Evolutionary conservation across 1,284 basidiomycete species (phyloP).

Genomic region (Cryptococcus deneoformans): DNA sequence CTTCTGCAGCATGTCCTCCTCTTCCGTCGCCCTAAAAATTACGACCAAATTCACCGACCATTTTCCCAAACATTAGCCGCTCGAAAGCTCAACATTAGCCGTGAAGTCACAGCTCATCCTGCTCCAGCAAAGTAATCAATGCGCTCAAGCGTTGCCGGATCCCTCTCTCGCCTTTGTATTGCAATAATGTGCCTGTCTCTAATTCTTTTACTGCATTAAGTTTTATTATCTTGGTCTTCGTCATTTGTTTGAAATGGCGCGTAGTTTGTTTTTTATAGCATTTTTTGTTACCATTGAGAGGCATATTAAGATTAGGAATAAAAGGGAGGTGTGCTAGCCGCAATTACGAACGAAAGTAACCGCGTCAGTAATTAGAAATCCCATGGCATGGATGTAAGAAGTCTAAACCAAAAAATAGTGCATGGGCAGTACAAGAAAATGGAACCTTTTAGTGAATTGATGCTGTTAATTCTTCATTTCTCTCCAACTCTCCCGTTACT

Average conservation of each 20-base stretch:
- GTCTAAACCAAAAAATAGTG: no score
- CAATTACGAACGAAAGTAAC: no score
- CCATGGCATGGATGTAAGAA: no score
- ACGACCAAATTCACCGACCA: constrained; percentile 39
- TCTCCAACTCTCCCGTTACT: no score
- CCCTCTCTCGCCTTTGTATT: not conserved
- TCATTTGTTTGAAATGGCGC: not conserved
- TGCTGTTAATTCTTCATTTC: no score
- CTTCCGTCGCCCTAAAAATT: constrained; percentile 46
- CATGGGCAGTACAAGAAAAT: no score
- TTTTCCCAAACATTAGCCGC: constrained; percentile 19
- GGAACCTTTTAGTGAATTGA: no score
- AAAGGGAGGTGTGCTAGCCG: no score
- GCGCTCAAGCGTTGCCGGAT: not conserved
- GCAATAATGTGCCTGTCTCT: not conserved
- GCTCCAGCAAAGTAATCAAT: not conserved
- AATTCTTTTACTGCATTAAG: not conserved
- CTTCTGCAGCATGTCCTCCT: constrained; percentile 40
- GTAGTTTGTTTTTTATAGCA: not conserved
- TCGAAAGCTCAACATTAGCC: not conserved
- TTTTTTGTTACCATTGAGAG: no score
- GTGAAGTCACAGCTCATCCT: not conserved
- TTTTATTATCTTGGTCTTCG: no score
- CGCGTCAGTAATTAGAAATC: no score
- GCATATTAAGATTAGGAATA: no score